Percentiles rank a stretch among this genome's conserved stretches.
These are phyloP conservation scores for Neurospora discreta DNA, from an alignment of 495 filamentous ascomycete species.

Conservation along the genomic window DNA sequence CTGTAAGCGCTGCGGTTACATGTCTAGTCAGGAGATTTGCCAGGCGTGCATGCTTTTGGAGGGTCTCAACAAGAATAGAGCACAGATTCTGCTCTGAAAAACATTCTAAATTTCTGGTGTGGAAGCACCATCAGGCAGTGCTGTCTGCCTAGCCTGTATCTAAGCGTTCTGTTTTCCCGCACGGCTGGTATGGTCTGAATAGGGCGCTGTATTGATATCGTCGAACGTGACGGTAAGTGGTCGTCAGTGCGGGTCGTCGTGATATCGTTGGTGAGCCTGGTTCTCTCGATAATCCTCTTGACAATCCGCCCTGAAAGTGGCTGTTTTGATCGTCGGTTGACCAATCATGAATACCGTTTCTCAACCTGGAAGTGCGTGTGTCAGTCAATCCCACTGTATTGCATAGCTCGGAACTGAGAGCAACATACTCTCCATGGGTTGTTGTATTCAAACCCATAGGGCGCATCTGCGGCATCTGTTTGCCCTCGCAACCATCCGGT, in stretches of 20 bases:
- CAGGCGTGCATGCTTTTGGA: slow-evolving; percentile 90
- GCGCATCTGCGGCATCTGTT: slow-evolving; percentile 66
- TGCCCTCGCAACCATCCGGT: slow-evolving; percentile 82
- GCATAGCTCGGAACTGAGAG: no score
- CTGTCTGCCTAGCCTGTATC: background rate
- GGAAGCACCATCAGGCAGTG: background rate
- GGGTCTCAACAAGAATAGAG: slow-evolving; percentile 80
- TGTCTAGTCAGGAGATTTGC: slow-evolving; percentile 90
- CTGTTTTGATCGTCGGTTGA: slow-evolving; percentile 3
- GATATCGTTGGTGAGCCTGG: background rate
- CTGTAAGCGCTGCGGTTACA: slow-evolving; percentile 83
- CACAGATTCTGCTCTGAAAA: slow-evolving; percentile 56
- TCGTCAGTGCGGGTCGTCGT: background rate
- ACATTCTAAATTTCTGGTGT: slow-evolving; percentile 7
- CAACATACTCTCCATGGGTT: slow-evolving; percentile 74
- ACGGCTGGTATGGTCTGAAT: background rate
- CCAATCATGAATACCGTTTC: slow-evolving; percentile 30
- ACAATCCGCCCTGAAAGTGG: background rate
- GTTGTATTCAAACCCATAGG: slow-evolving; percentile 82
- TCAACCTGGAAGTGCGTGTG: slow-evolving; percentile 31
- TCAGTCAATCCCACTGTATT: slow-evolving; percentile 8
- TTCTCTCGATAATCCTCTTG: background rate
- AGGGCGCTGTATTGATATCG: background rate
- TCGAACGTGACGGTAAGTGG: background rate
- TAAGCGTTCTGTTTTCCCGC: background rate